Evolutionary conservation across 2,329 filamentous ascomycete genomes (phyloP).

Genomic region (Trichothecium sympodiale): DNA sequence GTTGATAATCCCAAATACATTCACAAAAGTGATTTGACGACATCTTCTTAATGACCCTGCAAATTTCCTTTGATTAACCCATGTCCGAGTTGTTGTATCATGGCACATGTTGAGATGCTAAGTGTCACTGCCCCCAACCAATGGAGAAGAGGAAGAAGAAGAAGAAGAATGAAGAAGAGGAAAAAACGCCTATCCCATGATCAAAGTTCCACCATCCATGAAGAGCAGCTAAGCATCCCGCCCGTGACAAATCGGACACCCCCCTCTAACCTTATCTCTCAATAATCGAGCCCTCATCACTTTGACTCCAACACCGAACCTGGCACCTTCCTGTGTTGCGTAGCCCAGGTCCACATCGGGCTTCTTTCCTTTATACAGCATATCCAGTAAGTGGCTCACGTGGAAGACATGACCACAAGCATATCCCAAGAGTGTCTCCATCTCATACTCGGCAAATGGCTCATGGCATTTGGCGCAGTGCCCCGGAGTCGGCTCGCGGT

Average conservation of each 20-base stretch:
- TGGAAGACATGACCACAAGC: conserved; percentile 78
- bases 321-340: conserved; percentile 28
- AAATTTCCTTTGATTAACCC: no score
- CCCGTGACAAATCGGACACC: conserved; percentile 48
- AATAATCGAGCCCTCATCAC: conserved; percentile 76
- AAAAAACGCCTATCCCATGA: not conserved
- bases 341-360: conserved; percentile 36
- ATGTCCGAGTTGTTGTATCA: no score
- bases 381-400: conserved; percentile 55
- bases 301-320: conserved; percentile 69
- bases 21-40: no score
- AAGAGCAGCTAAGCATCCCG: conserved; percentile 3
- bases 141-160: not conserved
- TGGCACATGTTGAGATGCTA: not conserved
- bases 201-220: not conserved
- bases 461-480: conserved; percentile 49
- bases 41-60: no score
- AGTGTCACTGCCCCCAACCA: no score
- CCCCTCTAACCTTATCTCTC: conserved; percentile 55
- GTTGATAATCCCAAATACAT: no score
- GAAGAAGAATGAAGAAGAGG: conserved; percentile 3
- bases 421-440: conserved; percentile 67
- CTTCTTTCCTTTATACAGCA: conserved; percentile 32
- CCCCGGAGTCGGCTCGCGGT: conserved; percentile 31
- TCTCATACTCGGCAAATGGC: conserved; percentile 49